A percentile compares a stretch with the other conserved stretches of the same genome.
These are phyloP conservation scores for Colletotrichum neosansevieriae DNA, from an alignment of 2,329 filamentous ascomycete species.

Conservation along the genomic window DNA sequence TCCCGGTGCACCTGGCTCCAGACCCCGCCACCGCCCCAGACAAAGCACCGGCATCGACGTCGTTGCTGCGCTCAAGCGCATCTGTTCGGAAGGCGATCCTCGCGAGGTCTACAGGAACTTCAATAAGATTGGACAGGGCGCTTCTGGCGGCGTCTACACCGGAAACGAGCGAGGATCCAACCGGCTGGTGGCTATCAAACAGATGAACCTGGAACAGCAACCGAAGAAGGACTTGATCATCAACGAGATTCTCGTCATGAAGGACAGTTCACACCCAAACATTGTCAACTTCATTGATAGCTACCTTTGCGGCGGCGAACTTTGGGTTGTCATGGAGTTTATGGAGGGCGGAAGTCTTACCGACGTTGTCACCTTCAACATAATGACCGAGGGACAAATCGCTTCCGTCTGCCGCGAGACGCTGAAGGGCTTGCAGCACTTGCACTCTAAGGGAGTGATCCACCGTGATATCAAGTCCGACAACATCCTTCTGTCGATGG, in stretches of 20 bases:
- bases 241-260: conserved; percentile 99
- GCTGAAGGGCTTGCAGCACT: conserved; percentile 88
- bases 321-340: conserved; percentile 99
- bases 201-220: conserved; percentile 99
- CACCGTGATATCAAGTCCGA: conserved; percentile 99
- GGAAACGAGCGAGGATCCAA: conserved; percentile 88
- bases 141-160: conserved; percentile 94
- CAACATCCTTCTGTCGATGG: conserved; percentile 92
- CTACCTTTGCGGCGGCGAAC: conserved; percentile 87
- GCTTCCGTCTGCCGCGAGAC: conserved; percentile 96
- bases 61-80: conserved; percentile 83
- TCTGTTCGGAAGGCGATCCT: conserved; percentile 91
- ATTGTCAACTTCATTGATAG: conserved; percentile 99
- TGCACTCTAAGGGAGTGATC: conserved; percentile 98
- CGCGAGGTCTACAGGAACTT: conserved; percentile 87
- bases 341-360: conserved; percentile 99
- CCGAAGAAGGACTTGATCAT: conserved; percentile 99
- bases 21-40: conserved; percentile 81
- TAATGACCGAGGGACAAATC: conserved; percentile 98
- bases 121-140: conserved; percentile 96
- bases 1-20: conserved; percentile 55
- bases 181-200: conserved; percentile 95
- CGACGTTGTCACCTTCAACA: conserved; percentile 98
- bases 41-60: conserved; percentile 88
- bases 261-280: conserved; percentile 97